Base-by-base conservation (phyloP, 805 yeast species). In the Grigorovia jiainica region DNA sequence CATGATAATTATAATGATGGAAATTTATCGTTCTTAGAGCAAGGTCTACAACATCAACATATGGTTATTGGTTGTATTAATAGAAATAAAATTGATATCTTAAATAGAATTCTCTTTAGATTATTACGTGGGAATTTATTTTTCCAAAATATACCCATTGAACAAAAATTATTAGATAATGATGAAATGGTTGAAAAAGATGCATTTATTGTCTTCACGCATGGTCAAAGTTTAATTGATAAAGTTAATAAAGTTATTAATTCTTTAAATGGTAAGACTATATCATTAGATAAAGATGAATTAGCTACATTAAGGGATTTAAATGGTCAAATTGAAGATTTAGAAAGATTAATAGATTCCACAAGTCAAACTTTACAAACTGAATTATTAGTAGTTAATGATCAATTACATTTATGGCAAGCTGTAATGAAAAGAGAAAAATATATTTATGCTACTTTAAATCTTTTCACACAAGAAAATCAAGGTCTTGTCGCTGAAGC, bases 401-500 rank as follows among this genome's bases (percentile, higher is more conserved):
- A 76, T 47, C 84, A 82, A 54, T 66, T 89, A 45, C 77, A 79
- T 38, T 70, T 71, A 49, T 92, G 96, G 95, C 73, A 75, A 64
- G 71, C 74, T 6, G 67, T 72, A 18, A 65, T 80, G 24, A 78
- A 77, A 43, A 77, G 87, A 60, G 99, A 92, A 62, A 85, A 85
- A 58, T 81, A 87, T 11, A 79, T 89, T 13, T 87, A 82, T 62
- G 71, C 80, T 27, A 74, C 87, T 0, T 70, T 92, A 68, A 70
- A 75, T 54, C 78, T 87, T 61, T 86, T 84, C 56, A 82, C 80
- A 61, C 94, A 84, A 56, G 85, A 76, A 49, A 68, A 81, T n/a
- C 78, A 95, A 65, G 84, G 95, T 30, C 69, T 92, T 46, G 76
- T 90, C 38, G 95, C 94, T 17, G 97, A 94, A 68, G 98, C 97